These are phyloP conservation scores for Trichoderma sp. DNA, from an alignment of 2,329 filamentous ascomycete species.

Conservation along the genomic window DNA sequence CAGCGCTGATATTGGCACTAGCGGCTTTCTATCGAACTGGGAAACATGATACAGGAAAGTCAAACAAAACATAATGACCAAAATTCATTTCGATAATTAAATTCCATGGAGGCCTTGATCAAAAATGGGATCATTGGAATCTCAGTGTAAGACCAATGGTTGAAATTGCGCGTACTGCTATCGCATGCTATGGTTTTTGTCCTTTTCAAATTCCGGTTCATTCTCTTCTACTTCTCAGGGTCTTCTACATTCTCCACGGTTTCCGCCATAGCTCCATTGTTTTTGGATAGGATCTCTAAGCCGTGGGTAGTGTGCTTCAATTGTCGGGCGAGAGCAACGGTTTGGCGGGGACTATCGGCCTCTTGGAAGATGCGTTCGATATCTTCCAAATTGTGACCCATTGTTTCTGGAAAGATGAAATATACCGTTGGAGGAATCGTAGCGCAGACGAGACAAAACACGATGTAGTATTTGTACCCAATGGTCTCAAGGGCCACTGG, in stretches of 20 bases:
- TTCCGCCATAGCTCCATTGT: neutral
- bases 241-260: neutral
- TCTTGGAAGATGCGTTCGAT: neutral
- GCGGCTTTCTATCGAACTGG: neutral
- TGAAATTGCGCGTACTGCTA: too few relatives aligned
- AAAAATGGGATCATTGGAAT: too few relatives aligned
- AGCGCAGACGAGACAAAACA: neutral
- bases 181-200: neutral
- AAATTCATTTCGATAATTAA: too few relatives aligned
- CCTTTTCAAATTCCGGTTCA: neutral
- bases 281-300: neutral
- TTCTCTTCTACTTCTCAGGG: neutral
- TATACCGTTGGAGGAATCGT: neutral
- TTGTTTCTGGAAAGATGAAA: neutral
- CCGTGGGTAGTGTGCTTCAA: neutral
- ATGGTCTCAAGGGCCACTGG: neutral
- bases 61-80: too few relatives aligned
- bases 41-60: too few relatives aligned
- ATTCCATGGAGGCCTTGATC: too few relatives aligned
- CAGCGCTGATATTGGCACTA: neutral
- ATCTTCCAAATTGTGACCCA: neutral
- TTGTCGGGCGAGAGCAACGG: neutral
- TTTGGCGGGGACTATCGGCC: neutral
- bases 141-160: too few relatives aligned
- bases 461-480: neutral